Evolutionary conservation across 2,329 filamentous ascomycete species (phyloP).

Genomic region (Penicillium hordei): DNA sequence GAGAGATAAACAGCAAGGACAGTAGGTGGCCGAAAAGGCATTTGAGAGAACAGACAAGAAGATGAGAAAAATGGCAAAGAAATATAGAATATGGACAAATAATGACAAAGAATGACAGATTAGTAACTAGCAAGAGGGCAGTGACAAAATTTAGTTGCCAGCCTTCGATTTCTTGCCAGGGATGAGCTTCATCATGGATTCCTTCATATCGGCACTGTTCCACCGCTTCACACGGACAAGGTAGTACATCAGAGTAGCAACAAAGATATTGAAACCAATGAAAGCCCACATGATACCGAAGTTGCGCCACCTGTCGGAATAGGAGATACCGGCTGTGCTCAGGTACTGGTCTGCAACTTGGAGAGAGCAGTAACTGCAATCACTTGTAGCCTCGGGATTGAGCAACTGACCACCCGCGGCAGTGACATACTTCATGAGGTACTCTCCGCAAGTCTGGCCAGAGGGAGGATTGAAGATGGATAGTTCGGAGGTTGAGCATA

Average conservation of each 20-base stretch:
- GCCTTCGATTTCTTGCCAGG: constrained; percentile 17
- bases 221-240: constrained; percentile 36
- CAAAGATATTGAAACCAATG: constrained; percentile 56
- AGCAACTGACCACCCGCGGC: constrained; percentile 55
- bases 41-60: neutral
- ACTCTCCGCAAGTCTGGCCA: constrained; percentile 59
- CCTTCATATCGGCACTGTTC: constrained; percentile 19
- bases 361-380: constrained; percentile 54
- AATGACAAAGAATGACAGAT: too few relatives aligned
- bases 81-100: neutral
- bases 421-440: constrained; percentile 55
- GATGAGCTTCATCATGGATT: constrained; percentile 10
- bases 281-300: constrained; percentile 64
- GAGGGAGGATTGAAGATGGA: constrained; percentile 62
- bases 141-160: neutral
- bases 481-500: constrained; percentile 69
- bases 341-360: constrained; percentile 42
- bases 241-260: constrained; percentile 49
- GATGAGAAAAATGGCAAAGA: neutral
- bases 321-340: constrained; percentile 49
- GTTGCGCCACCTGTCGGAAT: constrained; percentile 64
- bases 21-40: neutral
- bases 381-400: constrained; percentile 48
- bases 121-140: neutral
- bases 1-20: neutral